Evolutionary conservation across 768 basidiomycete genomes (phyloP).

Genomic region (Lactifluus volemus): DNA sequence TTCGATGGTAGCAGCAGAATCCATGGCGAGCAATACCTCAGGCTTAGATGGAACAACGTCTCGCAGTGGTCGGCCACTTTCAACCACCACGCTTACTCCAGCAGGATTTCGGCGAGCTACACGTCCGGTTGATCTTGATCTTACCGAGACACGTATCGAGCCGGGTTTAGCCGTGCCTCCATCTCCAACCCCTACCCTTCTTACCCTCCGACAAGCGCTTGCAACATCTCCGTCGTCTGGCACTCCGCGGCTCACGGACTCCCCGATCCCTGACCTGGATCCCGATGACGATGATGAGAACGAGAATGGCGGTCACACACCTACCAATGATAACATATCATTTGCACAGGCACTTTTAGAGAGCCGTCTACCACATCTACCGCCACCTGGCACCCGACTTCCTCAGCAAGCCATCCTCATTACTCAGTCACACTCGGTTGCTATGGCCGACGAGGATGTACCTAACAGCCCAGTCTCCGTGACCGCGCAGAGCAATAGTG

Average conservation of each 20-base stretch:
- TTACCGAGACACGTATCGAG: slow-evolving; percentile 27
- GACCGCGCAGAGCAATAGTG: slow-evolving; percentile 28
- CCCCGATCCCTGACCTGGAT: slow-evolving; percentile 28
- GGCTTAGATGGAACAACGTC: slow-evolving; percentile 1
- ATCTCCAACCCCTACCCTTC: slow-evolving; percentile 53
- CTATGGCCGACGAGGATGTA: slow-evolving; percentile 35
- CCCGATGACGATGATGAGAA: slow-evolving; percentile 24
- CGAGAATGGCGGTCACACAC: slow-evolving; percentile 15
- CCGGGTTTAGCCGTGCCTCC: slow-evolving; percentile 30
- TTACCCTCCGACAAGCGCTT: slow-evolving; percentile 59
- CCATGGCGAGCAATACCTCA: slow-evolving; percentile 20
- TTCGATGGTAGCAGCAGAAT: slow-evolving; percentile 33
- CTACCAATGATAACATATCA: slow-evolving; percentile 51
- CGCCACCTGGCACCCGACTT: slow-evolving; percentile 56
- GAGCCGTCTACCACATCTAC: slow-evolving; percentile 67
- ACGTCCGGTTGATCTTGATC: slow-evolving; percentile 63
- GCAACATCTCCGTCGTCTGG: slow-evolving; percentile 35
- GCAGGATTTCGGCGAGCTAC: slow-evolving; percentile 29
- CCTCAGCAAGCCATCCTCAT: slow-evolving; percentile 66
- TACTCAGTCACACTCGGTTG: slow-evolving; percentile 32
- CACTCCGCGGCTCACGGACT: slow-evolving; percentile 10
- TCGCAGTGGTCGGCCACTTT: slow-evolving; percentile 7
- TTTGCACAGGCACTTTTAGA: slow-evolving; percentile 69
- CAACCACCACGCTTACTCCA: slow-evolving; percentile 18
- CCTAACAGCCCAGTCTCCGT: slow-evolving; percentile 40